Base-by-base conservation (phyloP, 2,329 filamentous ascomycete genomes). In the Clonostachys chloroleuca region DNA sequence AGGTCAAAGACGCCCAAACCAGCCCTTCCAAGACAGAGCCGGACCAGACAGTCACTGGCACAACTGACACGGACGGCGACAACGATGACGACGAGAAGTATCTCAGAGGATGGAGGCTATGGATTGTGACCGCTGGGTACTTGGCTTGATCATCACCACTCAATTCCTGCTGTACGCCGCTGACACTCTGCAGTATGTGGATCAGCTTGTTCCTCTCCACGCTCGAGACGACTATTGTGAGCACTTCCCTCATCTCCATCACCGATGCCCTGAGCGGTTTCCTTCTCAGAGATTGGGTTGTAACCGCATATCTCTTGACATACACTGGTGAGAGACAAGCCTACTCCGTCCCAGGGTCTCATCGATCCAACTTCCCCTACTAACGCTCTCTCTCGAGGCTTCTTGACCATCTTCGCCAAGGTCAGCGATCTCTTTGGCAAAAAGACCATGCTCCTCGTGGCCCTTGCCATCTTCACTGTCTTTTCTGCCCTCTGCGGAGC, bases 151-250 rank as follows among this genome's bases (percentile, higher is more conserved):
- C n/a, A n/a, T 40, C n/a, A 12, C n/a, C 8, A n/a, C n/a, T n/a
- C 17, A 12, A 14, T 18, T 40, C 17, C 7, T n/a, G n/a, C n/a
- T n/a, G n/a, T 40, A n/a, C n/a, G 37, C 12, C 12, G 41, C 16
- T 17, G 43, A 30, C 40, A 47, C 40, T 14, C 30, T 49, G n/a
- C 47, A 42, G 44, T 44, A 47, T 24, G 43, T 49, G 18, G 33
- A 36, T 34, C n/a, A n/a, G 20, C 3, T 58, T 73, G 5, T 66
- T 77, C 37, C 60, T 78, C 4, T 69, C 73, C 1, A 69, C 66
- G 1, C 58, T 75, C 5, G 75, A 78, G 49, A 73, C 67, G 8
- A 75, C 73, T 5, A 77, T 77, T 24, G 72, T 78, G n/a, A 72
- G 68, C 57, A 77, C 74, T 0, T 68, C 74, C 8, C 58, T 78